Conservation (phyloP, 139 green algal genomes). For the Volvox reticuliferus region DNA sequence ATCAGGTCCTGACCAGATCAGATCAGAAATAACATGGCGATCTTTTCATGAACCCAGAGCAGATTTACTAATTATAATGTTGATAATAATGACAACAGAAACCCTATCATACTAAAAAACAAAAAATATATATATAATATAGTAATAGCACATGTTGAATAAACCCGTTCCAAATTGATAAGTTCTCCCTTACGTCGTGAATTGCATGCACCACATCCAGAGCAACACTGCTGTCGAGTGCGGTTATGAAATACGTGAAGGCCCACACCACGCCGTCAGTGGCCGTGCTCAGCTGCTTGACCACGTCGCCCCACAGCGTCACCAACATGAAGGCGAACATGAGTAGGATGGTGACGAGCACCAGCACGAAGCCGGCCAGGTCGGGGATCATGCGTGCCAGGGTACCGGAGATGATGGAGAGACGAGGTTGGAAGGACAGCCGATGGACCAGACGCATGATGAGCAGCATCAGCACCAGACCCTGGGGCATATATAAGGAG, state of each 20-base stretch:
- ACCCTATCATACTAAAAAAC: no score
- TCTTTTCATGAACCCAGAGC: no score
- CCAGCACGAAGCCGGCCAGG: constrained; percentile 39
- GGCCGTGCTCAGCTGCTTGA: background rate
- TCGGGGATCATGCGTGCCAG: constrained; percentile 48
- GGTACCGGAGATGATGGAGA: constrained; percentile 52
- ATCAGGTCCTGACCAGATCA: no score
- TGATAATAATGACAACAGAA: no score
- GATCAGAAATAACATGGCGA: no score
- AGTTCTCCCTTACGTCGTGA: constrained; percentile 1
- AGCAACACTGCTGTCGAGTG: background rate
- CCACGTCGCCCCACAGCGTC: constrained; percentile 37
- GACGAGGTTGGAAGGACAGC: constrained; percentile 52
- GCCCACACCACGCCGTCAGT: background rate
- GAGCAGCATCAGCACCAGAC: constrained; percentile 52
- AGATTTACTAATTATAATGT: no score
- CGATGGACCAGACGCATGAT: constrained; percentile 48
- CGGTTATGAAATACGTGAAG: constrained; percentile 37
- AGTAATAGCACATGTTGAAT: no score
- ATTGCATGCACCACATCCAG: background rate
- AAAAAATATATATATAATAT: no score
- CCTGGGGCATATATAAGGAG: background rate
- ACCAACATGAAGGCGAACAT: constrained; percentile 12
- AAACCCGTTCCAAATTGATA: no score
- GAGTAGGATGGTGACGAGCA: constrained; percentile 34